phyloP scores from a whole-genome alignment of 2,329 filamentous ascomycete species.

The Botrytis deweyae region DNA sequence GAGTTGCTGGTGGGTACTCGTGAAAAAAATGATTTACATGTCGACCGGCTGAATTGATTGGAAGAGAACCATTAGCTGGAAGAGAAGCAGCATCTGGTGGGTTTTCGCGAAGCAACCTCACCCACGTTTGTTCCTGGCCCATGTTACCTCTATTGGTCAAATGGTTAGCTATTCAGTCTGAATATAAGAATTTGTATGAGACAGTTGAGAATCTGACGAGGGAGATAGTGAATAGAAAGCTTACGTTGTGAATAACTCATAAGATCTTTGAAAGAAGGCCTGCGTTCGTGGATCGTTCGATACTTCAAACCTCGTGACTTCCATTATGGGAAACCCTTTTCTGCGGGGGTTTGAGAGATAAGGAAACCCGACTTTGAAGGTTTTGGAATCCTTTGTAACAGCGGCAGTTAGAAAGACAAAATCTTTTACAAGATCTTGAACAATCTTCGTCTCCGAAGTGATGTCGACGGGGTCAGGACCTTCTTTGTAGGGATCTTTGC shows the following conservation, averaged over 20 bases:
- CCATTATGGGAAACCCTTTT: neutral
- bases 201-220: neutral
- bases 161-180: neutral
- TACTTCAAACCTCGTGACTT: constrained; percentile 1
- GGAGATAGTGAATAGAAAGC: neutral
- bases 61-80: neutral
- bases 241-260: neutral
- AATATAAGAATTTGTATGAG: neutral
- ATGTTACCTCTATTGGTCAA: neutral
- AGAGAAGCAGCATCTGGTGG: neutral
- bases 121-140: neutral
- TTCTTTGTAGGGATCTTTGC: neutral
- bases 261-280: neutral
- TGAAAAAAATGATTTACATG: neutral
- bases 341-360: neutral
- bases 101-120: neutral
- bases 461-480: neutral
- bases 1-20: neutral
- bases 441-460: no score
- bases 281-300: neutral
- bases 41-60: neutral
- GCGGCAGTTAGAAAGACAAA: neutral
- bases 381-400: neutral
- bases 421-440: neutral
- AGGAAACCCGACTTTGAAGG: neutral